Evolutionary conservation across 495 filamentous ascomycete genomes (phyloP).

Genomic region (Talaromyces borbonicus): DNA sequence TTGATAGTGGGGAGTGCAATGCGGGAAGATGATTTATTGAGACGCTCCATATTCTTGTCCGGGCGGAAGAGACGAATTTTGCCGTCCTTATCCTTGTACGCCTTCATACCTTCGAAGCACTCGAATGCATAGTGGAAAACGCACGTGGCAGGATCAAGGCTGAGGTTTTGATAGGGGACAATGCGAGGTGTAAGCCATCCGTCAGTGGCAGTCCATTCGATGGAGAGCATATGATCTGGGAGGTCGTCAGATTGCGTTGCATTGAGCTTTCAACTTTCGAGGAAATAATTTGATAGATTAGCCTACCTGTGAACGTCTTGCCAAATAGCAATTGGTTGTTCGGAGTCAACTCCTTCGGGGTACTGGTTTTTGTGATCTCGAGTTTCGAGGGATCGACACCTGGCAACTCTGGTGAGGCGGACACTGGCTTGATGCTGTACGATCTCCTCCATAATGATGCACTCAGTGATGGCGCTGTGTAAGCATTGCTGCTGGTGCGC

Average conservation of each 20-base stretch:
- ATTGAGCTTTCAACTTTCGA: too few relatives aligned
- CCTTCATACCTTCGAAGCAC: conserved; percentile 98
- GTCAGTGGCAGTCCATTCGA: conserved; percentile 79
- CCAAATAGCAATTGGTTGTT: conserved; percentile 81
- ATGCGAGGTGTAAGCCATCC: conserved; percentile 79
- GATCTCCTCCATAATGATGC: conserved; percentile 29
- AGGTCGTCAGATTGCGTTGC: too few relatives aligned
- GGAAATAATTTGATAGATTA: too few relatives aligned
- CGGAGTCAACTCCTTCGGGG: conserved; percentile 62
- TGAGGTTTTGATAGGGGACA: conserved; percentile 91
- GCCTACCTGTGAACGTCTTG: conserved; percentile 70
- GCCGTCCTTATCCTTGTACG: conserved; percentile 73
- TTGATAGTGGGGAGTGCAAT: conserved; percentile 87
- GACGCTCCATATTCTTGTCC: conserved; percentile 86
- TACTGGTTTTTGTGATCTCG: conserved; percentile 58
- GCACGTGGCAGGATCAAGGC: conserved; percentile 89
- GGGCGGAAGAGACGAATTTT: conserved; percentile 84
- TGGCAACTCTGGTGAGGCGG: conserved; percentile 40
- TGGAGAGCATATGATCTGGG: conserved; percentile 91
- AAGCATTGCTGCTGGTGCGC: conserved; percentile 4
- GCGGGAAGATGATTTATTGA: conserved; percentile 80
- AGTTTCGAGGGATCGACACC: conserved; percentile 71
- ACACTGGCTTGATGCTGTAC: conserved; percentile 54
- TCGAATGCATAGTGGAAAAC: conserved; percentile 98
- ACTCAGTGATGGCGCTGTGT: conserved; percentile 18